Conservation (phyloP, 306 rosid genomes). For the Glycine latifolia region DNA sequence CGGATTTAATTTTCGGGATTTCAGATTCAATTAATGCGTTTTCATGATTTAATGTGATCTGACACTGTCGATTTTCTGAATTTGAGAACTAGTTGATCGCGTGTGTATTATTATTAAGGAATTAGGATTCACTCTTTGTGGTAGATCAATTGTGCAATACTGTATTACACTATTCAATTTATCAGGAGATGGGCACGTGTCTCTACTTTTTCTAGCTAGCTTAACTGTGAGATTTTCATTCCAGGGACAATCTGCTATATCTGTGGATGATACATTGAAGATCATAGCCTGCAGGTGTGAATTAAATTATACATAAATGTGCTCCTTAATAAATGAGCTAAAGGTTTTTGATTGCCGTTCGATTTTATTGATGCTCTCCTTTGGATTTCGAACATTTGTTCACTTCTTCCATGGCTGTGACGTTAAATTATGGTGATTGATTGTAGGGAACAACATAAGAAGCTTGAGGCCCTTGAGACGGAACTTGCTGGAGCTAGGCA, state of each 20-base stretch:
- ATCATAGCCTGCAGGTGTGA: slow-evolving; percentile 98
- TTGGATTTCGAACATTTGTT: slow-evolving; percentile 12
- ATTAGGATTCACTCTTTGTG: background rate
- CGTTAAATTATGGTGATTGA: slow-evolving; percentile 23
- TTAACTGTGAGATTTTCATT: slow-evolving; percentile 36
- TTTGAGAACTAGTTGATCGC: slow-evolving; percentile 1
- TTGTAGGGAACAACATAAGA: slow-evolving; percentile 89
- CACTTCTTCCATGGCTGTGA: slow-evolving; percentile 6
- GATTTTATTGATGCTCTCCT: slow-evolving; percentile 30
- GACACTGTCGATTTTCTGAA: background rate
- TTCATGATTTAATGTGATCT: slow-evolving; percentile 9
- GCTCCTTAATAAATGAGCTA: background rate
- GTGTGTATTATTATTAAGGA: background rate
- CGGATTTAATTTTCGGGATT: too few species aligned
- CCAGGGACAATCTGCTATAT: slow-evolving; percentile 90
- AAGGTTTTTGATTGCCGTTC: slow-evolving; percentile 1
- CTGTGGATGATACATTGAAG: slow-evolving; percentile 97
- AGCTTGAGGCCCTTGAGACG: slow-evolving; percentile 80
- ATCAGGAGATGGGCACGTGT: slow-evolving; percentile 21
- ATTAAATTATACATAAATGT: background rate
- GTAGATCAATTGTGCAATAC: slow-evolving; percentile 1
- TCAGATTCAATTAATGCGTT: background rate
- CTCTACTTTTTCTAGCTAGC: slow-evolving; percentile 1
- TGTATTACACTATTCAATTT: background rate
- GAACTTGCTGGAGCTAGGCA: slow-evolving; percentile 83